These are phyloP conservation scores for Rhizopogon vesiculosus DNA, from an alignment of 768 basidiomycete species.

Conservation along the genomic window DNA sequence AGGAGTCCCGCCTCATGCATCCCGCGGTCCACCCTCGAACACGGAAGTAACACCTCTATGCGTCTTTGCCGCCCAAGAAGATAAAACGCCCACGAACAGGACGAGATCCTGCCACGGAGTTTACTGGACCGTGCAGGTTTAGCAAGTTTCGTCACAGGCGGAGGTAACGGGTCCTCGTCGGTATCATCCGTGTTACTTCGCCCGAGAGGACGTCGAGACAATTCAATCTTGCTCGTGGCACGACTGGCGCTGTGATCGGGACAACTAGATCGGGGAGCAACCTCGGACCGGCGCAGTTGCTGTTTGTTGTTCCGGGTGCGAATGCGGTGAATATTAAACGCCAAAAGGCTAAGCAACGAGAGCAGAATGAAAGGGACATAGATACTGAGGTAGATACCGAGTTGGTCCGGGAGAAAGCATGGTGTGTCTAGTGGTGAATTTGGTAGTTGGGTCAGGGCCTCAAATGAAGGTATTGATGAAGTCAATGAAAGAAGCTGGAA, in stretches of 20 bases:
- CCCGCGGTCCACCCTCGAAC: constrained; percentile 5
- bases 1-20: constrained; percentile 20
- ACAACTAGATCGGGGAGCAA: not conserved
- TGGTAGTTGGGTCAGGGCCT: constrained; percentile 27
- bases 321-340: constrained; percentile 17
- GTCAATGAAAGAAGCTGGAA: constrained; percentile 84
- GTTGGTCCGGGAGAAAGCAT: constrained; percentile 83
- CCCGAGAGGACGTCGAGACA: constrained; percentile 2
- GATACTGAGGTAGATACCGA: constrained; percentile 66
- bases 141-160: constrained; percentile 11
- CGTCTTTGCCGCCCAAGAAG: constrained; percentile 20
- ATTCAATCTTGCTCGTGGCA: not conserved
- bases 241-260: not conserved
- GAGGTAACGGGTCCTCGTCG: constrained; percentile 6
- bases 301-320: constrained; percentile 8
- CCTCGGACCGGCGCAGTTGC: constrained; percentile 1
- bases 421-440: constrained; percentile 41
- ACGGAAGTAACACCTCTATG: constrained; percentile 16
- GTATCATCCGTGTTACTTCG: constrained; percentile 2
- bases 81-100: constrained; percentile 18
- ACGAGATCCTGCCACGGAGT: constrained; percentile 10
- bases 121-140: not conserved
- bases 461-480: constrained; percentile 28
- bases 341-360: constrained; percentile 48
- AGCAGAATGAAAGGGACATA: constrained; percentile 67